Evolutionary conservation across 106 monocot species (phyloP).

Genomic region (Dactylorhiza incarnata): DNA sequence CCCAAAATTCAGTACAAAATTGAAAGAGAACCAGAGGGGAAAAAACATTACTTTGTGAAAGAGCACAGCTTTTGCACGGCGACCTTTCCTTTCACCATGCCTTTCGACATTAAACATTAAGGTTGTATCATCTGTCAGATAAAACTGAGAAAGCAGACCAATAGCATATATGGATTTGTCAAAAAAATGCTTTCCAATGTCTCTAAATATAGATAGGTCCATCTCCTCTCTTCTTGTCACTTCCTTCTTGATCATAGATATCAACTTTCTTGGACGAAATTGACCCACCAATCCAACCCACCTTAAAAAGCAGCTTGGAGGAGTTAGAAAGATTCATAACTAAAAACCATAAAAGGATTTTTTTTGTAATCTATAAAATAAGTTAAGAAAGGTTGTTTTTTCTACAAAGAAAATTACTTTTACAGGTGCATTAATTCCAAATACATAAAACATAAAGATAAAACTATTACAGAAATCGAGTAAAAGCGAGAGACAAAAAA

Average conservation of each 20-base stretch:
- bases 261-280: slow-evolving; percentile 64
- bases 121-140: slow-evolving; percentile 48
- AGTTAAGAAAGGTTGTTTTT: not conserved
- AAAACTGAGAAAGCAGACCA: slow-evolving; percentile 59
- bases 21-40: not conserved
- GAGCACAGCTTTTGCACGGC: slow-evolving; percentile 45
- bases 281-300: slow-evolving; percentile 70
- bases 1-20: not conserved
- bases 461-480: too few species aligned
- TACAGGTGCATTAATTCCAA: not conserved
- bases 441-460: not conserved
- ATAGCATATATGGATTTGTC: slow-evolving; percentile 73
- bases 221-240: slow-evolving; percentile 44
- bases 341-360: not conserved
- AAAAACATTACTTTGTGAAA: slow-evolving; percentile 34
- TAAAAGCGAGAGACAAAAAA: too few species aligned
- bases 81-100: slow-evolving; percentile 44
- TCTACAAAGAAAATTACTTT: not conserved
- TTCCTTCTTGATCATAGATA: slow-evolving; percentile 60
- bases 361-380: not conserved
- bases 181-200: slow-evolving; percentile 53
- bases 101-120: slow-evolving; percentile 56
- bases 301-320: slow-evolving; percentile 26
- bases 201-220: slow-evolving; percentile 45
- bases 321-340: slow-evolving; percentile 3